phyloP scores from a whole-genome alignment of 495 filamentous ascomycete genomes.

The Darksidea phi region DNA sequence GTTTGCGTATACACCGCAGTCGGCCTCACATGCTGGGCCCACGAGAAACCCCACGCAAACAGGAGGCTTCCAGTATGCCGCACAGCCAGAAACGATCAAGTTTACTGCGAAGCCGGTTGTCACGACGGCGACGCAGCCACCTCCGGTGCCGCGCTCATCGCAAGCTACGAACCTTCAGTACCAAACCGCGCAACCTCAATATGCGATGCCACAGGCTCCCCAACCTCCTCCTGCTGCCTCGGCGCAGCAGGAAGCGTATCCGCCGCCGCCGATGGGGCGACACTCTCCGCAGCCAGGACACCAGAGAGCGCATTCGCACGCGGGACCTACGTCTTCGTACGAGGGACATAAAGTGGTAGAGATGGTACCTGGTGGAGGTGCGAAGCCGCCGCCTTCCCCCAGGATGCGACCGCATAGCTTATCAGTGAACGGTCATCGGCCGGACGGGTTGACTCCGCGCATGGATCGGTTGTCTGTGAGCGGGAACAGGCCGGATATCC shows the following conservation, averaged over 20 bases:
- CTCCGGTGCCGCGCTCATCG: slow-evolving; percentile 16
- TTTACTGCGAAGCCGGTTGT: slow-evolving; percentile 41
- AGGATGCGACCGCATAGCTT: slow-evolving; percentile 26
- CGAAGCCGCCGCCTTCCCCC: slow-evolving; percentile 28
- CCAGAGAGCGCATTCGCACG: slow-evolving; percentile 13
- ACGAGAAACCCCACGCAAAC: slow-evolving; percentile 2
- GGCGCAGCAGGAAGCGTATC: slow-evolving; percentile 13
- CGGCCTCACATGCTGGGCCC: slow-evolving; percentile 22
- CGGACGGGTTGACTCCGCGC: slow-evolving; percentile 31
- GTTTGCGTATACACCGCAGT: slow-evolving; percentile 23
- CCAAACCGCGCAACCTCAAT: slow-evolving; percentile 4
- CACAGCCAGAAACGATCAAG: slow-evolving; percentile 37
- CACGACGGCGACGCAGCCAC: slow-evolving; percentile 17
- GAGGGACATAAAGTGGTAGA: slow-evolving; percentile 30
- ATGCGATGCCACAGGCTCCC: slow-evolving; percentile 19
- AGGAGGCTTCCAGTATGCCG: slow-evolving; percentile 39
- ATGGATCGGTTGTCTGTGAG: slow-evolving; percentile 44
- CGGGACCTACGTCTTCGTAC: slow-evolving; percentile 18
- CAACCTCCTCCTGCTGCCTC: slow-evolving; percentile 13
- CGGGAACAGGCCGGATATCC: slow-evolving; percentile 39
- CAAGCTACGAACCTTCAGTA: slow-evolving; percentile 8
- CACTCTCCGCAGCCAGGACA: slow-evolving; percentile 20
- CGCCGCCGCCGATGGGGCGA: slow-evolving; percentile 21
- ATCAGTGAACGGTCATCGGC: slow-evolving; percentile 25
- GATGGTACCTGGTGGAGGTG: slow-evolving; percentile 30